A percentile compares a stretch with the other conserved stretches of the same genome.
phyloP scores from a whole-genome alignment of 345 rosid genomes.

The Heritiera fomes region DNA sequence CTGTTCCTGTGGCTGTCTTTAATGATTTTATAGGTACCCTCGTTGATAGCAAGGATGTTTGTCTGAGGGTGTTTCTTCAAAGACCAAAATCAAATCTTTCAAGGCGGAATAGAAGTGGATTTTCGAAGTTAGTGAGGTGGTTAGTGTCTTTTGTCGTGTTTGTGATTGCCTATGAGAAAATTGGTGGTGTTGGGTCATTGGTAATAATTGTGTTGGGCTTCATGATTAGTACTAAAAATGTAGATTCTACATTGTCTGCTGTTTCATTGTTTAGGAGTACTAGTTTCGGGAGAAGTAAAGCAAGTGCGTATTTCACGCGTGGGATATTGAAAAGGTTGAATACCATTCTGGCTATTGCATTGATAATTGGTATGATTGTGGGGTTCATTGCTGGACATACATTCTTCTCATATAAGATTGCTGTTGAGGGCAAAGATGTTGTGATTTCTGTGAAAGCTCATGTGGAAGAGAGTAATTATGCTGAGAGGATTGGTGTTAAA shows the following conservation, averaged over 20 bases:
- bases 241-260: constrained; percentile 65
- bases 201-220: constrained; percentile 59
- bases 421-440: constrained; percentile 87
- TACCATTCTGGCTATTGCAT: constrained; percentile 79
- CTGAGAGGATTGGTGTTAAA: constrained; percentile 82
- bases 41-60: constrained; percentile 67
- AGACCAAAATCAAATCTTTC: constrained; percentile 44
- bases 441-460: constrained; percentile 80
- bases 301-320: constrained; percentile 75
- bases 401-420: constrained; percentile 92
- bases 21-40: constrained; percentile 72
- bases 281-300: constrained; percentile 58
- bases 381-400: constrained; percentile 63
- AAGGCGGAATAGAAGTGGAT: constrained; percentile 52
- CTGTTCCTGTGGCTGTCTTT: constrained; percentile 74
- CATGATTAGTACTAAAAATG: constrained; percentile 48
- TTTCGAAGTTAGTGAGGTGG: constrained; percentile 72
- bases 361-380: constrained; percentile 79
- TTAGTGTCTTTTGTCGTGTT: constrained; percentile 76
- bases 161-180: constrained; percentile 73
- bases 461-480: constrained; percentile 81
- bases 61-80: constrained; percentile 53
- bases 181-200: constrained; percentile 69
- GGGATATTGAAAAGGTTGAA: constrained; percentile 71
- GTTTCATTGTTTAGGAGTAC: constrained; percentile 63